Percentiles rank a stretch among this genome's conserved stretches.
Conservation (phyloP, 208 protist genomes). For the Trypanosoma congolense region DNA sequence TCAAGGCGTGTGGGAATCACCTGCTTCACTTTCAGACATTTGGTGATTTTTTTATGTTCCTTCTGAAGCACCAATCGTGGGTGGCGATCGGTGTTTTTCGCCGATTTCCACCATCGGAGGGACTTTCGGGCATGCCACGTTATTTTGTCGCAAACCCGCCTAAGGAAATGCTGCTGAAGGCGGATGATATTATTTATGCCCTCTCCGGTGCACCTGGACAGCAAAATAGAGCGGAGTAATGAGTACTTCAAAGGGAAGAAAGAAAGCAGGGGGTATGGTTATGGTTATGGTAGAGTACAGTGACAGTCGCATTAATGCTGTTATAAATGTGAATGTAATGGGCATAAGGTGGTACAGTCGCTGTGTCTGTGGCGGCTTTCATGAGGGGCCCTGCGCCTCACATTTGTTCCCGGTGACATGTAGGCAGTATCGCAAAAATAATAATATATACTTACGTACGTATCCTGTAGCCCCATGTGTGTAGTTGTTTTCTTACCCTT, state of each 20-base stretch:
- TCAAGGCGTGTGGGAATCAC: conserved; percentile 73
- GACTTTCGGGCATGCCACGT: conserved; percentile 47
- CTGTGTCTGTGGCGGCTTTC: no score
- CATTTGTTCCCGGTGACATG: no score
- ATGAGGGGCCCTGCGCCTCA: no score
- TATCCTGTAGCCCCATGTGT: no score
- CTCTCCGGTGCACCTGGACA: conserved; percentile 11
- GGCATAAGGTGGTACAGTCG: no score
- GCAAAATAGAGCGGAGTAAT: neutral
- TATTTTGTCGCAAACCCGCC: conserved; percentile 88
- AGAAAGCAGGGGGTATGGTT: no score
- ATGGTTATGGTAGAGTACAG: no score
- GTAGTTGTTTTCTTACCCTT: no score
- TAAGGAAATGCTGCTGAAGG: conserved; percentile 51
- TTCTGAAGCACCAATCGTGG: conserved; percentile 60
- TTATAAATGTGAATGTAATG: no score
- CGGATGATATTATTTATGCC: conserved; percentile 86
- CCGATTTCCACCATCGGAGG: conserved; percentile 56
- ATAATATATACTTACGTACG: no score
- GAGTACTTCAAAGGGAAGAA: neutral
- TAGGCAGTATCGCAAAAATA: no score
- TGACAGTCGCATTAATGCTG: no score
- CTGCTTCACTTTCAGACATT: conserved; percentile 69
- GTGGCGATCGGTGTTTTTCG: conserved; percentile 83
- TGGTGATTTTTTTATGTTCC: conserved; percentile 74